Conservation (phyloP, 1,284 basidiomycete species). For the Austroboletus novae-zelandiae region DNA sequence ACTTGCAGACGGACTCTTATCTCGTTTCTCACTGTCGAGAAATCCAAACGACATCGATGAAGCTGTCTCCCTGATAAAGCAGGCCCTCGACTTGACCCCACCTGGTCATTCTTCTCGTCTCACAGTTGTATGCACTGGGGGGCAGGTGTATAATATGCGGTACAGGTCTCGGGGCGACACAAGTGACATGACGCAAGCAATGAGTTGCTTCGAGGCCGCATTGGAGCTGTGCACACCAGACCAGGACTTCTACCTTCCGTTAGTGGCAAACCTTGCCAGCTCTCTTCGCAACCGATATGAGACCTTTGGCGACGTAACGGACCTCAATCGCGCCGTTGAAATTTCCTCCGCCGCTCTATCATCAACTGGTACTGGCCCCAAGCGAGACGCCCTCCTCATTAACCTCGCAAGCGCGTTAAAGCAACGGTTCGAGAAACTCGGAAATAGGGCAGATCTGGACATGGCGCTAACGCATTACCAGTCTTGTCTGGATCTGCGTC, state of each 20-base stretch:
- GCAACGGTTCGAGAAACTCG: conserved; percentile 15
- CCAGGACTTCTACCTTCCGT: conserved; percentile 12
- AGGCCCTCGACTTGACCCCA: conserved; percentile 8
- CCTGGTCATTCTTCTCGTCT: conserved; percentile 9
- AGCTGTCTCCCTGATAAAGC: conserved; percentile 8
- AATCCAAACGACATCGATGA: conserved; percentile 23
- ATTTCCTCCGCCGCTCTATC: conserved; percentile 12
- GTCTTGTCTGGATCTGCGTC: conserved; percentile 22
- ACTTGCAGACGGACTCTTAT: conserved; percentile 13
- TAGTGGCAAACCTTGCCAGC: conserved; percentile 18
- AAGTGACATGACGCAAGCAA: conserved; percentile 18
- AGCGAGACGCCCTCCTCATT: conserved; percentile 24
- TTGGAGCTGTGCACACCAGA: conserved; percentile 13
- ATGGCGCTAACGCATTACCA: conserved; percentile 15
- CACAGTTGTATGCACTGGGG: conserved; percentile 10
- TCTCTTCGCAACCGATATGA: conserved; percentile 20
- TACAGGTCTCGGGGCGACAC: conserved; percentile 17
- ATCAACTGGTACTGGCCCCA: conserved; percentile 1
- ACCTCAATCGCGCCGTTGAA: conserved; percentile 20
- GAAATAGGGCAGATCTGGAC: conserved; percentile 21
- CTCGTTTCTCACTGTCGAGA: conserved; percentile 11
- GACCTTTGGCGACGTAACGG: conserved; percentile 17
- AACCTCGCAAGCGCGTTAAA: conserved; percentile 19
- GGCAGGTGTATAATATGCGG: conserved; percentile 12
- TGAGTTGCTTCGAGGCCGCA: conserved; percentile 14